A percentile compares a stretch with the other conserved stretches of the same genome.
phyloP scores from a whole-genome alignment of 805 yeast genomes.

The Ogataea parapolymorpha region DNA sequence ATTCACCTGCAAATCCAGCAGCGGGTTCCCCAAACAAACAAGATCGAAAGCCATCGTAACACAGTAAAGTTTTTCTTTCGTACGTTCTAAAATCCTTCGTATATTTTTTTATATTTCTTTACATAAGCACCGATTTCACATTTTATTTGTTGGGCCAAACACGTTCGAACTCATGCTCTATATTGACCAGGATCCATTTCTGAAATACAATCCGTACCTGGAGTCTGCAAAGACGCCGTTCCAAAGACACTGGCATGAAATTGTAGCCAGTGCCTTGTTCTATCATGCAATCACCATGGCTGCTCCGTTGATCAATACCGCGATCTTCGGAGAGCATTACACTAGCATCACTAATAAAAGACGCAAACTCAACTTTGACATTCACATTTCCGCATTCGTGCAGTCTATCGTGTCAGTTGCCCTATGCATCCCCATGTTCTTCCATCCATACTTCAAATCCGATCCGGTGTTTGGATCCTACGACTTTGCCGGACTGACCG shows the following conservation, averaged over 20 bases:
- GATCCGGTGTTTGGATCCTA: constrained; percentile 66
- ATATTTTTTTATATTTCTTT: background rate
- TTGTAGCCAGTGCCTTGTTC: constrained; percentile 53
- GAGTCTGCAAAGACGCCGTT: constrained; percentile 40
- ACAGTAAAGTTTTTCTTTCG: constrained; percentile 1
- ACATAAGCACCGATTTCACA: constrained; percentile 5
- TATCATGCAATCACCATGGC: constrained; percentile 54
- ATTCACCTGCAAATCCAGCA: constrained; percentile 80
- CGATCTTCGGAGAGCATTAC: constrained; percentile 54
- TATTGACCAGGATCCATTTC: constrained; percentile 41
- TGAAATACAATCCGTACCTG: constrained; percentile 45
- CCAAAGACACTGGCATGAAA: constrained; percentile 72
- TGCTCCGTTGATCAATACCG: constrained; percentile 50
- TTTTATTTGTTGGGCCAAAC: constrained; percentile 6
- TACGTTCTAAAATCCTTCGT: background rate
- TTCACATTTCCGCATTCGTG: constrained; percentile 84
- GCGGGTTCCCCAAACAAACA: constrained; percentile 89
- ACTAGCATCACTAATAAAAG: constrained; percentile 40
- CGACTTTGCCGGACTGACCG: constrained; percentile 72
- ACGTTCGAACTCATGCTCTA: constrained; percentile 14
- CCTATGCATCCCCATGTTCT: constrained; percentile 61
- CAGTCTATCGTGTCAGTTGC: constrained; percentile 69
- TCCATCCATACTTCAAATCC: constrained; percentile 44
- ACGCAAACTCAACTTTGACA: constrained; percentile 72
- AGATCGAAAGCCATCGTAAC: constrained; percentile 56